phyloP scores from a whole-genome alignment of 331 rosid species.

The Pyrus hybrid region DNA sequence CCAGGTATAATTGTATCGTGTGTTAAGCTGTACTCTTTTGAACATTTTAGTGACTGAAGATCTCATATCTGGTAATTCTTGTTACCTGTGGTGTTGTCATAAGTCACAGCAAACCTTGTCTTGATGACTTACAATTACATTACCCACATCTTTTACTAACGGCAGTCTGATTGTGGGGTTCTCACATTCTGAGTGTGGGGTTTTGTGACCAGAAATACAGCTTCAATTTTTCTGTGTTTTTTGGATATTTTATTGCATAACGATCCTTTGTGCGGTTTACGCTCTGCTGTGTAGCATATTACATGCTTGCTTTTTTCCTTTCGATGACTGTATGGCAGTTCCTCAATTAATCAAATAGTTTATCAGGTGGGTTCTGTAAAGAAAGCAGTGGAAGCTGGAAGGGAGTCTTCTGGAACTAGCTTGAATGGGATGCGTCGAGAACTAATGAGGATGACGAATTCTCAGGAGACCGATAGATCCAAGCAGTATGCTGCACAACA shows the following conservation, averaged over 20 bases:
- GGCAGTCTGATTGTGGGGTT: neutral
- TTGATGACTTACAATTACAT: neutral
- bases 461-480: conserved; percentile 44
- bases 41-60: neutral
- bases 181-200: neutral
- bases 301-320: neutral
- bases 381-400: conserved; percentile 55
- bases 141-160: neutral
- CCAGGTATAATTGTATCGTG: conserved; percentile 44
- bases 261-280: neutral
- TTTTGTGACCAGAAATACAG: neutral
- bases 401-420: conserved; percentile 34
- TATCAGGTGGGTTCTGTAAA: conserved; percentile 57
- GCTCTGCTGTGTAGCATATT: neutral
- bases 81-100: neutral
- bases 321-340: neutral
- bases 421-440: conserved; percentile 64
- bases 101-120: neutral
- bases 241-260: neutral
- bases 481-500: conserved; percentile 43
- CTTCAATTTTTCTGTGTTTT: neutral
- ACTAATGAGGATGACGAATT: conserved; percentile 76
- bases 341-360: conserved; percentile 17
- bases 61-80: neutral
- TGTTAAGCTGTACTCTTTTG: neutral